Evolutionary conservation across 495 filamentous ascomycete species (phyloP), one percentile per base, ranked within the genome.

Genomic region (Parachaetomium inaequale): DNA sequence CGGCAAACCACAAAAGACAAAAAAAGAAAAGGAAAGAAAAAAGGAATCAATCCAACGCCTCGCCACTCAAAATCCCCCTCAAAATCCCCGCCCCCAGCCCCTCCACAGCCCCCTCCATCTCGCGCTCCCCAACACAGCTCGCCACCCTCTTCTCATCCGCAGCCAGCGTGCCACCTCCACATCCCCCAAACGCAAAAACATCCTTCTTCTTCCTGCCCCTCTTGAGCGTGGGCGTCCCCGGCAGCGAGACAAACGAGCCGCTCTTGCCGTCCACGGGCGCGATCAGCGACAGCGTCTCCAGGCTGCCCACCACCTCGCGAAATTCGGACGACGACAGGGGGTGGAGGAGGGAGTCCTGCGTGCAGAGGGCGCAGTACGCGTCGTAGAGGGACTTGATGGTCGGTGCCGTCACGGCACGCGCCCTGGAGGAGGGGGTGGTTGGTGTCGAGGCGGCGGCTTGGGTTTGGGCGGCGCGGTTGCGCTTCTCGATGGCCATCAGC

Each of bases 241-340:
- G 80, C 34, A 82, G 72, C 50, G 75, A 76, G 23, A 82, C 74
- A 50, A 85, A 84, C 50, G 83, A 86, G 23, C 87, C 87, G 36
- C 81, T 86, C 61, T 87, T 84, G 45, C 85, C 85, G 61, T 90
- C 89, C 34, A 92, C 90, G 34, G 87, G 85, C n/a, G 86, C 84
- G 15, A 96, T 81, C 15, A 97, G 74, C 1, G 89, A 89, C 65
- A 95, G 74, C 0, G 91, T 91, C 74, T 98, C 94, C 31, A 98
- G 75, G 51, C 88, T 92, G 11, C 87, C 85, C n/a, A 98, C 77
- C 4, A 99, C 92, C 72, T 98, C 95, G 50, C 92, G 83, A 72
- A 99, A 98, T 72, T 99, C 94, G 2, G 89, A 93, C 29, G 81
- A 84, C 4, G 89, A 92, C 3, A 99, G 79, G 7, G 94, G 89